Evolutionary conservation across 2,329 filamentous ascomycete species (phyloP), one percentile per base, ranked within the genome.

Genomic region (Cladophialophora yegresii): DNA sequence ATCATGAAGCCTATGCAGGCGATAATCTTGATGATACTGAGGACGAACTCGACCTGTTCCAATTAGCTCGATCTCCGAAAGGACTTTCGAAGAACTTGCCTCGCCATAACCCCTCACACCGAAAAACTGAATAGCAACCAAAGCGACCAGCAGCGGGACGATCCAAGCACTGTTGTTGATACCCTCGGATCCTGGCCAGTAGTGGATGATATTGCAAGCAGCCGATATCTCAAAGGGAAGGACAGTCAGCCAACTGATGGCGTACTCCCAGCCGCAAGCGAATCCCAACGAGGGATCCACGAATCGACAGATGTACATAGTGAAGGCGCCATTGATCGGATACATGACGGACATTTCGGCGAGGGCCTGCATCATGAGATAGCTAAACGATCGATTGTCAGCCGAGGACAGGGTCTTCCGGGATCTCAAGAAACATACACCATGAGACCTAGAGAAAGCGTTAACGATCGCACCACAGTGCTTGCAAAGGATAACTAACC

Each of bases 1-100:
- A 96, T 86, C 69, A 89, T 89, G 73, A 89, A 89, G 4, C 86
- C 87, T 9, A 83, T 77, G 71, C 83, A 82, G 53, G 86, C 84
- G 12, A 77, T 71, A 69, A 88, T 80, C 74, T 88, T 88, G 72
- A 87, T 80, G 62, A 83, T 76, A 67, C 80, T 80, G 22, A 87
- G 80, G 26, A 83, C 64, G 67, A 87, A 87, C 71, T 88, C 85
- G 67, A 86, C 82, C 70, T 66, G 36, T 43, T 26, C 13, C 56
- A 36, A 49, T 58, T 33, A 58, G 55, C 55, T 33, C 26, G 16
- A 10, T 22, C n/a, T 50, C 16, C 40, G 4, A 4, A 13, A 33
- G 13, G 13, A 12, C 26, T 49, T 33, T 28, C 4, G n/a, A 9
- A 23, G 43, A 13, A 59, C 63, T 62, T 70, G 59, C 66, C 66